Conservation (phyloP, 768 basidiomycete genomes). For the Cyclocybe aegerita region DNA sequence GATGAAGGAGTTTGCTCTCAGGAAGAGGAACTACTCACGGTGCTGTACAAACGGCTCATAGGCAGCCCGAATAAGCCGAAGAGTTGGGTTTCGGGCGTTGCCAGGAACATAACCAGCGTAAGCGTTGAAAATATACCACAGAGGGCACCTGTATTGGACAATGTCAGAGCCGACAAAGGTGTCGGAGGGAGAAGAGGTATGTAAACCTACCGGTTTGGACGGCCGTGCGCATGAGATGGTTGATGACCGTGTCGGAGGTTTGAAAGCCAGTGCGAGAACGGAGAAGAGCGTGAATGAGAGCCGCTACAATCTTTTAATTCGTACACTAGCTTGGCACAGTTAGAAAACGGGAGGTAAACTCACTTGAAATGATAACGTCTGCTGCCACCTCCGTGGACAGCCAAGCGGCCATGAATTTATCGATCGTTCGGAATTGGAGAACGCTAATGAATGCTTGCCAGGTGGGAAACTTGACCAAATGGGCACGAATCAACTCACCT, state of each 20-base stretch:
- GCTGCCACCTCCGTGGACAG: too few species aligned
- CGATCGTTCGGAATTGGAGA: too few species aligned
- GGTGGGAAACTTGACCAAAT: too few species aligned
- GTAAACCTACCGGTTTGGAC: slow-evolving; percentile 40
- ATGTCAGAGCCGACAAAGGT: background rate
- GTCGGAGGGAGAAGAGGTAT: background rate
- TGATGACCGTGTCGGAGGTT: slow-evolving; percentile 43
- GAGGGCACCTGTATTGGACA: too few species aligned
- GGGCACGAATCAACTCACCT: too few species aligned
- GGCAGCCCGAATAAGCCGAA: slow-evolving; percentile 23
- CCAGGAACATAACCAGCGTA: slow-evolving; percentile 36
- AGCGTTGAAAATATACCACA: slow-evolving; percentile 37
- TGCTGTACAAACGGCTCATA: slow-evolving; percentile 36
- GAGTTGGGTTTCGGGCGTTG: slow-evolving; percentile 25
- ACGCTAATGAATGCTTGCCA: too few species aligned
- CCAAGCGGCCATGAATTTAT: too few species aligned
- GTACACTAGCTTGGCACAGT: too few species aligned
- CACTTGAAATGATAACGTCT: too few species aligned
- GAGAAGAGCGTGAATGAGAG: slow-evolving; percentile 24
- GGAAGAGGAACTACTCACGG: slow-evolving; percentile 25
- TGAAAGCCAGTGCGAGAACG: slow-evolving; percentile 45
- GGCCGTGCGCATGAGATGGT: slow-evolving; percentile 46
- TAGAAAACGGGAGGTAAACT: too few species aligned
- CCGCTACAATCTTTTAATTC: slow-evolving; percentile 2
- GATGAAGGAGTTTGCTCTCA: background rate